Evolutionary conservation across 2,329 filamentous ascomycete species (phyloP).

Genomic region (Biscogniauxia sp.): DNA sequence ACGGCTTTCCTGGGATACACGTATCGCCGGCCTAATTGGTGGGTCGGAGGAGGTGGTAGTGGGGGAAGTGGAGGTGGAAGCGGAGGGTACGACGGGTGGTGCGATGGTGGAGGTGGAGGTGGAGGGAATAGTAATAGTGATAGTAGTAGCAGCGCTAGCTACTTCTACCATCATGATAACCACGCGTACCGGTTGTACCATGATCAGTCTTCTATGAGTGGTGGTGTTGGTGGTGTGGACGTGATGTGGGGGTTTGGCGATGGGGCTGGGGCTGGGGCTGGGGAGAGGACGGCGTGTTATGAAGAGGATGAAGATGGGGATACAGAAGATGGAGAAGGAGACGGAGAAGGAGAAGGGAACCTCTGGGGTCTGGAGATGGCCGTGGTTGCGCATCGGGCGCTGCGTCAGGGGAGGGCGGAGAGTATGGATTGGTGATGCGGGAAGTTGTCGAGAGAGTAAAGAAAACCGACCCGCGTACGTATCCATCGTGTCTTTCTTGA

Average conservation of each 20-base stretch:
- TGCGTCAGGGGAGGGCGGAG: constrained; percentile 8
- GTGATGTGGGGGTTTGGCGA: no score
- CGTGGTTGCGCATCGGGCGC: constrained; percentile 15
- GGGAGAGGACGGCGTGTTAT: no score
- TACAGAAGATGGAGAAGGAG: neutral
- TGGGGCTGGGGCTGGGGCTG: no score
- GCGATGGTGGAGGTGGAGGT: neutral
- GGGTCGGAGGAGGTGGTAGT: neutral
- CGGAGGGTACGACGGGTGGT: neutral
- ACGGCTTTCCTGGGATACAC: constrained; percentile 89
- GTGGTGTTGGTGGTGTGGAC: no score
- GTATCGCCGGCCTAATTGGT: constrained; percentile 57
- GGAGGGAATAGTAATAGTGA: no score
- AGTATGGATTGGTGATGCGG: constrained; percentile 7
- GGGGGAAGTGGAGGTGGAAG: constrained; percentile 4
- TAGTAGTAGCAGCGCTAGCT: no score
- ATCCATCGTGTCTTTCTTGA: neutral
- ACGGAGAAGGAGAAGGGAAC: no score
- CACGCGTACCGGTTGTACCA: no score
- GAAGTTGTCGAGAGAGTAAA: neutral
- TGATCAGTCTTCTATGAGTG: no score
- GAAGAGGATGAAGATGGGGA: no score
- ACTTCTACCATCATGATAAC: no score
- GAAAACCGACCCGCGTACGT: neutral
- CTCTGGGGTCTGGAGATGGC: constrained; percentile 10